Conservation (phyloP, 345 rosid species). For the Brassica rapa region DNA sequence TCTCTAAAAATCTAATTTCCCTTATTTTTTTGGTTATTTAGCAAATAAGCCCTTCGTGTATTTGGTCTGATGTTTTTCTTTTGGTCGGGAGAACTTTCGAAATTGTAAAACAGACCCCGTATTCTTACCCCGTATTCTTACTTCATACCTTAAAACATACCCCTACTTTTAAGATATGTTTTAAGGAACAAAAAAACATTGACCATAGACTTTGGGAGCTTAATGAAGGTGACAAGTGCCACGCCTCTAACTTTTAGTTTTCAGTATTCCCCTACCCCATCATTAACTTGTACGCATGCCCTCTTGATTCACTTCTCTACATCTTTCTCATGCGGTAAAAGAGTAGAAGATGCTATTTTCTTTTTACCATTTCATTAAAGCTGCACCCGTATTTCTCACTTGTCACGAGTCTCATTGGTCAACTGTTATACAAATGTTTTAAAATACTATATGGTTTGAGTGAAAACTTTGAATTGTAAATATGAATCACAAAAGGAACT, state of each 20-base stretch:
- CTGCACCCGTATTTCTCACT: neutral
- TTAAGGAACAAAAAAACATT: neutral
- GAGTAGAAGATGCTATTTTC: neutral
- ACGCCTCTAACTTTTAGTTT: neutral
- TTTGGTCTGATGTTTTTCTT: slow-evolving; percentile 32
- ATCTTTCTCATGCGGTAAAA: slow-evolving; percentile 2
- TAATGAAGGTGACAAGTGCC: slow-evolving; percentile 26
- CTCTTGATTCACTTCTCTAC: neutral
- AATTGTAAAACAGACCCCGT: slow-evolving; percentile 15
- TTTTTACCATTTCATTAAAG: neutral
- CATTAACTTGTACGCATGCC: neutral
- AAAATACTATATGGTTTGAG: too few species aligned
- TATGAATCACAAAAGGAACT: neutral
- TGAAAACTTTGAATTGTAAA: neutral
- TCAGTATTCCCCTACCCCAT: neutral
- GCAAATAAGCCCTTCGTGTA: too few species aligned
- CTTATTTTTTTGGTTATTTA: too few species aligned
- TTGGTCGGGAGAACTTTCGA: slow-evolving; percentile 29
- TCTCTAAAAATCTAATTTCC: too few species aligned
- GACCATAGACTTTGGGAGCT: slow-evolving; percentile 1
- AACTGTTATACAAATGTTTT: neutral
- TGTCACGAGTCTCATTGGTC: neutral
- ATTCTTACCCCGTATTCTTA: slow-evolving; percentile 13
- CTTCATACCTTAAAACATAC: neutral
- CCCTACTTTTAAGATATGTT: neutral